phyloP scores from a whole-genome alignment of 768 basidiomycete species.

The Mycena capillaripes region DNA sequence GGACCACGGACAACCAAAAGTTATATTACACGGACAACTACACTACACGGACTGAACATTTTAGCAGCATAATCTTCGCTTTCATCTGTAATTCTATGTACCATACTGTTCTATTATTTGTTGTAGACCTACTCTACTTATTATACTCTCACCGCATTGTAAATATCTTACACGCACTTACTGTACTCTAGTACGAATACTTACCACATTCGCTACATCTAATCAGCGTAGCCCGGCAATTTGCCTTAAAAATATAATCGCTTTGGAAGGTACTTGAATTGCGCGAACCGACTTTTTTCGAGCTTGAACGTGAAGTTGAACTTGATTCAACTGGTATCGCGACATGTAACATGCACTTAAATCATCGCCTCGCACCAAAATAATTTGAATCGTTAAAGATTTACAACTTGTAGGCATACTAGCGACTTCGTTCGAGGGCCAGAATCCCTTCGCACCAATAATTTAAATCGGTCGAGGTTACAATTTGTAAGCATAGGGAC shows the following conservation, averaged over 20 bases:
- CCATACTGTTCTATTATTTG: slow-evolving; percentile 35
- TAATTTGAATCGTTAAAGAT: too few relatives aligned
- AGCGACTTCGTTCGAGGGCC: too few relatives aligned
- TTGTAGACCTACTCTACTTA: slow-evolving; percentile 28
- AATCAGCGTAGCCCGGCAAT: slow-evolving; percentile 21
- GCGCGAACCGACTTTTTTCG: background rate
- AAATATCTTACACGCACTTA: slow-evolving; percentile 33
- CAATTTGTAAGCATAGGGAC: slow-evolving; percentile 25
- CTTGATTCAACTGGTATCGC: too few relatives aligned
- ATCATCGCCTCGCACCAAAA: too few relatives aligned
- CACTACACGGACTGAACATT: slow-evolving; percentile 32
- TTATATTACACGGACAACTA: slow-evolving; percentile 27
- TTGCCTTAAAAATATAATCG: slow-evolving; percentile 20
- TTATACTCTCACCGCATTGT: slow-evolving; percentile 27
- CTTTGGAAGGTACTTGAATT: background rate
- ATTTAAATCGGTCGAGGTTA: too few relatives aligned
- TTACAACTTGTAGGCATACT: too few relatives aligned
- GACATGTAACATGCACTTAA: too few relatives aligned
- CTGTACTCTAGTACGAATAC: slow-evolving; percentile 26
- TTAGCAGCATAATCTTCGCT: slow-evolving; percentile 19
- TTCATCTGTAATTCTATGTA: slow-evolving; percentile 28
- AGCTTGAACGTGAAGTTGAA: too few relatives aligned
- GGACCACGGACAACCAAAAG: slow-evolving; percentile 9
- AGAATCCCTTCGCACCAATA: too few relatives aligned
- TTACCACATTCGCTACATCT: slow-evolving; percentile 15